phyloP scores from a whole-genome alignment of 2,329 filamentous ascomycete species.

The Apiospora hydei region DNA sequence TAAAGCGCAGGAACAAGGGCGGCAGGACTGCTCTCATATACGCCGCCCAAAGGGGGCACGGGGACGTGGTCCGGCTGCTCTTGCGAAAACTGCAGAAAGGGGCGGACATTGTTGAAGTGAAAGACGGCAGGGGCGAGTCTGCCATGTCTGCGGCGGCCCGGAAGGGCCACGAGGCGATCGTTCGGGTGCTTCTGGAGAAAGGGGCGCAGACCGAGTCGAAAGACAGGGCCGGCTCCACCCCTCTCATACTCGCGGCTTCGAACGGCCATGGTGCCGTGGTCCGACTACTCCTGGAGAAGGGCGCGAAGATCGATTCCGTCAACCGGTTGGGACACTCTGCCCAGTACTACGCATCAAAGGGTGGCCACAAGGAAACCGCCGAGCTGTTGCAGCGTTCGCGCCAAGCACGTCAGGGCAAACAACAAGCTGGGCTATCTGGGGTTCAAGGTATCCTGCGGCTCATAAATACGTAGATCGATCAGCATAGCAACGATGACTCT shows the following conservation, averaged over 20 bases:
- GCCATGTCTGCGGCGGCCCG: neutral
- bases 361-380: neutral
- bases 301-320: neutral
- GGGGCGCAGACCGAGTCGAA: neutral
- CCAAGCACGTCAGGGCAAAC: neutral
- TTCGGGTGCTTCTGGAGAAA: neutral
- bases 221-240: neutral
- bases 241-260: neutral
- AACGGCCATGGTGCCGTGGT: neutral
- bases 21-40: neutral
- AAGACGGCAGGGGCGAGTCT: neutral
- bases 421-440: neutral
- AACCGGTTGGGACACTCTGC: neutral
- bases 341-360: neutral
- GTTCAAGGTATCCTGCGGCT: neutral
- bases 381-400: neutral
- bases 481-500: too few relatives aligned
- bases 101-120: neutral
- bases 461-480: neutral
- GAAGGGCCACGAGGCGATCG: neutral
- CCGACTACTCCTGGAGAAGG: neutral
- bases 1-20: neutral
- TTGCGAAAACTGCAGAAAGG: neutral
- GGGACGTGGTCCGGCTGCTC: neutral
- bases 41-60: neutral